These are phyloP conservation scores for Simplicillium aogashimaense DNA, from an alignment of 2,329 filamentous ascomycete genomes.

Conservation along the genomic window DNA sequence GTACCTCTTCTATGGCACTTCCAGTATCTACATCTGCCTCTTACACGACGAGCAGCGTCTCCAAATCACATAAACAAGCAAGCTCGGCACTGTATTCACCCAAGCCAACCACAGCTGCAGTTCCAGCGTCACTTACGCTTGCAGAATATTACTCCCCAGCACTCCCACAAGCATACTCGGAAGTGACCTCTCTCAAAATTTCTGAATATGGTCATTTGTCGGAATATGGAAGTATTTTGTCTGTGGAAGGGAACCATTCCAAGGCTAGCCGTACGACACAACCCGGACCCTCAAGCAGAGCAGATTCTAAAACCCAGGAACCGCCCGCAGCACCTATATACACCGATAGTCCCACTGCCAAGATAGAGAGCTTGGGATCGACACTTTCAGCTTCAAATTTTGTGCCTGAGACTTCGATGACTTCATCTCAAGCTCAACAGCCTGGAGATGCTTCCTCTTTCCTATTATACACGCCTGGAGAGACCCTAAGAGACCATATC, in stretches of 20 bases:
- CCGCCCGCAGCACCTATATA: neutral
- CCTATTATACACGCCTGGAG: neutral
- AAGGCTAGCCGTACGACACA: neutral
- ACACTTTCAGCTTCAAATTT: too few relatives aligned
- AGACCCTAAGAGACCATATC: conserved; percentile 1
- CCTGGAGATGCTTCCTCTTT: neutral
- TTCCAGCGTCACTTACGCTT: too few relatives aligned
- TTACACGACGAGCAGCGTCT: too few relatives aligned
- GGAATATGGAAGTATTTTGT: neutral
- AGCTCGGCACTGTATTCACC: too few relatives aligned
- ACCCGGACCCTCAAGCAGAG: neutral
- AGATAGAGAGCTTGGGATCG: too few relatives aligned
- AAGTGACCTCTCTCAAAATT: neutral
- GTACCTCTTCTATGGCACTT: too few relatives aligned
- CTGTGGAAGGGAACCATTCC: neutral
- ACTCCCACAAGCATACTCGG: neutral
- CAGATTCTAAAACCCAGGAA: neutral
- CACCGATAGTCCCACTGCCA: neutral
- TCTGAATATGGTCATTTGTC: neutral
- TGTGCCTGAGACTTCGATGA: too few relatives aligned
- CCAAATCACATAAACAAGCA: too few relatives aligned
- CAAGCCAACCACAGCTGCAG: too few relatives aligned
- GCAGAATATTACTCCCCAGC: neutral
- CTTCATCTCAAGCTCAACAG: neutral
- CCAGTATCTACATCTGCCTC: too few relatives aligned